Conservation (phyloP, 2,329 filamentous ascomycete species). For the Exophiala lecanii-corni region DNA sequence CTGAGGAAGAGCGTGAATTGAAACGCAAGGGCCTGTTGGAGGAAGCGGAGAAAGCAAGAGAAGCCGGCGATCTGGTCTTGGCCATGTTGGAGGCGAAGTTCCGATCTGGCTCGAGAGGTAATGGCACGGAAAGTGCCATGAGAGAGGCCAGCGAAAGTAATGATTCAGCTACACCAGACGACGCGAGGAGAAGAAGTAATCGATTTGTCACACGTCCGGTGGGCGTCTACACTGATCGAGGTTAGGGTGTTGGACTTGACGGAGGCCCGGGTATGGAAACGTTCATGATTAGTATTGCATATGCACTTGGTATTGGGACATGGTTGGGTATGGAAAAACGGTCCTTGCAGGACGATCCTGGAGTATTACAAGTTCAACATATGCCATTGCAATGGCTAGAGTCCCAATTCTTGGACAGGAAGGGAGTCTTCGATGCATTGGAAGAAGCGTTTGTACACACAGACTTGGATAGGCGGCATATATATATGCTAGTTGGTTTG, state of each 20-base stretch:
- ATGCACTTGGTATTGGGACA: too few species aligned
- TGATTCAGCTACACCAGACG: slow-evolving; percentile 17
- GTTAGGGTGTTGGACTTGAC: neutral
- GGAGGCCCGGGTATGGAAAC: too few species aligned
- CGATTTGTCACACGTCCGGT: slow-evolving; percentile 22
- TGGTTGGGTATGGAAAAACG: too few species aligned
- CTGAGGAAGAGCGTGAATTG: slow-evolving; percentile 58
- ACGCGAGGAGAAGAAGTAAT: slow-evolving; percentile 19
- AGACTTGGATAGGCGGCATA: too few species aligned
- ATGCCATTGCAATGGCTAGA: too few species aligned
- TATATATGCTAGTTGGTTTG: too few species aligned
- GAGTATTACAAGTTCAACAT: too few species aligned
- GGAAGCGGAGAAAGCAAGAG: slow-evolving; percentile 23
- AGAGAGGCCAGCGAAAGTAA: slow-evolving; percentile 17
- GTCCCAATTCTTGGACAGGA: too few species aligned
- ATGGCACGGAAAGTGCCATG: slow-evolving; percentile 15
- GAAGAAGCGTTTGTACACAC: too few species aligned
- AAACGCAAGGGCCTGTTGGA: slow-evolving; percentile 23
- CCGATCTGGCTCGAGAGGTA: slow-evolving; percentile 14
- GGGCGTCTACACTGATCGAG: slow-evolving; percentile 19
- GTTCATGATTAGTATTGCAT: too few species aligned
- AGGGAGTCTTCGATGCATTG: too few species aligned
- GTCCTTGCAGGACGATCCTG: too few species aligned
- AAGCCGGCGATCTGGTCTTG: slow-evolving; percentile 20
- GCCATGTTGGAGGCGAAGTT: slow-evolving; percentile 17